Evolutionary conservation across 768 basidiomycete genomes (phyloP).

Genomic region (Tricholoma bakamatsutake): DNA sequence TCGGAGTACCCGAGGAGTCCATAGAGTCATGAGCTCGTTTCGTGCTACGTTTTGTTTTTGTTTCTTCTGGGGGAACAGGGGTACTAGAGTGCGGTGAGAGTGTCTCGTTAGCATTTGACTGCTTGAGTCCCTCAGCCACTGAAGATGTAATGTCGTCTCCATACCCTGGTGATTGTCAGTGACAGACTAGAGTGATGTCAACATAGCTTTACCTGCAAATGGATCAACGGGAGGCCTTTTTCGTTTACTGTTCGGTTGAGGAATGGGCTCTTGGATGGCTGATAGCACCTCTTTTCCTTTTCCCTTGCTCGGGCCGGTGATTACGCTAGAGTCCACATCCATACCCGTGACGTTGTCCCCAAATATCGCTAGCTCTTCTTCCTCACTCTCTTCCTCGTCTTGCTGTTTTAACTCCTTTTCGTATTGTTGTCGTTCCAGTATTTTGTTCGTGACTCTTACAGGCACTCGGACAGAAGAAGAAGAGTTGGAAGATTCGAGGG

Average conservation of each 20-base stretch:
- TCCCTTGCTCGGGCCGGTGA: slow-evolving; percentile 25
- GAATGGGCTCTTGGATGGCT: slow-evolving; percentile 4
- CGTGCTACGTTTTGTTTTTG: slow-evolving; percentile 11
- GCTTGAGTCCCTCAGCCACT: background rate
- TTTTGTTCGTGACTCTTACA: slow-evolving; percentile 62
- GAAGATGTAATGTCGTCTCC: slow-evolving; percentile 21
- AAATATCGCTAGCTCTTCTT: slow-evolving; percentile 36
- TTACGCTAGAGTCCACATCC: slow-evolving; percentile 10
- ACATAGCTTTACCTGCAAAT: slow-evolving; percentile 47
- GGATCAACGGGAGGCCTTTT: slow-evolving; percentile 55
- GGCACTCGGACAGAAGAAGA: slow-evolving; percentile 32
- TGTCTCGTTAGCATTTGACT: background rate
- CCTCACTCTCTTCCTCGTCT: slow-evolving; percentile 37
- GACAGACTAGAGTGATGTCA: background rate
- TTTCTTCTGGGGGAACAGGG: slow-evolving; percentile 1
- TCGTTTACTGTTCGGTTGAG: slow-evolving; percentile 30
- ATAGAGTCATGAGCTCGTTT: slow-evolving; percentile 8
- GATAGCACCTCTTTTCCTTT: slow-evolving; percentile 23
- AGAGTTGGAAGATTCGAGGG: slow-evolving; percentile 20
- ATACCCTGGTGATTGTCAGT: slow-evolving; percentile 23
- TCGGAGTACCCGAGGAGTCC: slow-evolving; percentile 7
- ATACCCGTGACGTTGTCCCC: slow-evolving; percentile 22
- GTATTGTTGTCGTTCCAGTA: slow-evolving; percentile 63
- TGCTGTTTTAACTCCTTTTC: slow-evolving; percentile 49
- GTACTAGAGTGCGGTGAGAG: background rate